These are phyloP conservation scores for Nymphaea thermarum DNA, from an alignment of 164 flowering plant species.

Conservation along the genomic window DNA sequence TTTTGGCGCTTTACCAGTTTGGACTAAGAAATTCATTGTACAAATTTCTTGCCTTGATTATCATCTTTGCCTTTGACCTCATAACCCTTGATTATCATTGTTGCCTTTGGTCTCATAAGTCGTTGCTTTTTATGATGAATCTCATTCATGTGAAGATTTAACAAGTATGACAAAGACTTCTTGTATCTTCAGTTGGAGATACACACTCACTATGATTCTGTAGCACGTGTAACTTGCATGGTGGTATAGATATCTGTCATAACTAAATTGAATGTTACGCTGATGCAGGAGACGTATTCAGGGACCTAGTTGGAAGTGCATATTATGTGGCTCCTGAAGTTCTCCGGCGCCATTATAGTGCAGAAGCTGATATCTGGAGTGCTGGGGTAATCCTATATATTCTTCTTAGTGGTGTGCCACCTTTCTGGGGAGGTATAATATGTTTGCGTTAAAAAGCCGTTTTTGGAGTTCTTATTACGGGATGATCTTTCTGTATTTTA, in stretches of 20 bases:
- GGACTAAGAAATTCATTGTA: no score
- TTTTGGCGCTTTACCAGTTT: no score
- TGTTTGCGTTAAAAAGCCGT: not conserved
- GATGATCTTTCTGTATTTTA: not conserved
- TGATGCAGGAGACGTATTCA: constrained; percentile 70
- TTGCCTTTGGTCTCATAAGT: no score
- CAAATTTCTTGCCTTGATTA: no score
- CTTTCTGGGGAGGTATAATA: constrained; percentile 83
- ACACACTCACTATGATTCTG: no score
- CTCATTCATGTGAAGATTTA: no score
- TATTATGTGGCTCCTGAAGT: constrained; percentile 98
- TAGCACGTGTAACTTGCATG: no score
- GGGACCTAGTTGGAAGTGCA: constrained; percentile 94
- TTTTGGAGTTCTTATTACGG: not conserved
- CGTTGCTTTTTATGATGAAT: no score
- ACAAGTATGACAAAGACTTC: no score
- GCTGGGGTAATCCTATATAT: constrained; percentile 90
- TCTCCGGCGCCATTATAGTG: constrained; percentile 63
- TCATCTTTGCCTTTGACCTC: no score
- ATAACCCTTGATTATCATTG: no score
- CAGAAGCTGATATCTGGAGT: constrained; percentile 94
- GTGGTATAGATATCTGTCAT: not conserved
- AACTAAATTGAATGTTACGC: not conserved
- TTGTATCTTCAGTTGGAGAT: no score
- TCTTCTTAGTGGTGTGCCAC: constrained; percentile 91